Evolutionary conservation across 768 basidiomycete species (phyloP), one percentile per base, ranked within the genome.

Genomic region (Cystobasidium onofrii): DNA sequence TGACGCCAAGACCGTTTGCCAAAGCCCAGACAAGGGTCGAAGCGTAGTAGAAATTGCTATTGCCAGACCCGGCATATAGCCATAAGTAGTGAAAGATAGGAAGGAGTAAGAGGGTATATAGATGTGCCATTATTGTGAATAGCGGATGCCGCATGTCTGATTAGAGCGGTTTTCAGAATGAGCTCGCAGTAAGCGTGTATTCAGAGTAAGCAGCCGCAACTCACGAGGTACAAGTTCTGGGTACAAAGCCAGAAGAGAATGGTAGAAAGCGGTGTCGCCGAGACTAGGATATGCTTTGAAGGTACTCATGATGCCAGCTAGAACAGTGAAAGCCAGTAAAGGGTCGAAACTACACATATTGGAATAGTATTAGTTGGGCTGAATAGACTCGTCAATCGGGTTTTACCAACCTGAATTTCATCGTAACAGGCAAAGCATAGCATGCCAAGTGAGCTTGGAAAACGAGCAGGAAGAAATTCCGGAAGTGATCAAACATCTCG

Each of bases 1-100:
- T 33, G 7, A 71, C 69, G 34, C 69, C 69, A 2, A 89, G 86
- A 0, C 91, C 92, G 76, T 90, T 89, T 1, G 88, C 89, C 76
- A 92, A 85, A 0, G 92, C 93, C 81, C 93, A 92, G 18, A 99
- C 95, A 74, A 98, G 84, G 1, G 93, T 97, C 1, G 89, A 88
- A 0, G 96, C 96, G 78, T 98, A 99, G 83, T 91, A 97, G 82
- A 99, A 99, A 81, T 98, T 98, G 57, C 95, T 93, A 78, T 99
- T 98, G 1, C 92, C 96, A 4, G 92, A 90, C 0, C 92, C 93
- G 72, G 92, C 89, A 10, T 84, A 84, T 6, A 97, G 85, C 95
- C 96, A 99, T 1, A 98, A 83, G 74, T 90, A 86, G 78, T 95
- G 88, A 81, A 98, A 94, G 34, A 96, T 84, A 0, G 95, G 95